Base-by-base conservation (phyloP, 2,329 filamentous ascomycete species). In the Trichoderma gracile region DNA sequence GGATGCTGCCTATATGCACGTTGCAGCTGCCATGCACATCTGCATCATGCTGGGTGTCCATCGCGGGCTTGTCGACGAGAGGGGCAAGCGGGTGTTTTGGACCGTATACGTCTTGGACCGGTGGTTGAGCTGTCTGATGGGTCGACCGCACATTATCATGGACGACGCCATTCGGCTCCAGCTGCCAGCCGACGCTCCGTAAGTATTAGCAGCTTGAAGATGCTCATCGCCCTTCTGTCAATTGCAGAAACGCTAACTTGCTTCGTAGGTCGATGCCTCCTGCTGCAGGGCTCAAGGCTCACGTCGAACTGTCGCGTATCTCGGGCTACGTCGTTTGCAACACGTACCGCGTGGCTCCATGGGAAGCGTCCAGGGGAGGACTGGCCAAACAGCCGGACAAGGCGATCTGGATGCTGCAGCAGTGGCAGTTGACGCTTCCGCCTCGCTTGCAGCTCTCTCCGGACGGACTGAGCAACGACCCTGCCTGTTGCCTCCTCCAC, bases 41-140 rank as follows among this genome's bases (percentile, higher is more conserved):
- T 78, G 78, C 52, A 76, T 82, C 53, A 79, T 80, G 73, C 78
- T 80, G 40, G 82, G 82, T n/a, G 74, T 80, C 1, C 79, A 83
- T 66, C 72, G 77, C 15, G 80, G 79, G 3, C 77, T 74, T 68
- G 72, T 76, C 3, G 76, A 81, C 47, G 81, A 83, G 68, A 70
- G 71, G 23, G 77, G 76, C 1, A 82, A 80, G 67, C 73, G 82
- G 42, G 74, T 80, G 6, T 83, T 84, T 62, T 84, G 82, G 82
- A 84, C 81, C 0, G 73, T 83, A 2, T 84, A 82, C 63, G 76
- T 81, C n/a, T 70, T 84, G 15, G 81, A 84, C 67, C 75, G 81
- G 52, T 83, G 74, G 72, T 67, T 83, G 47, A 79, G 81, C 66
- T 82, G 79, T 63, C 72, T 83, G 5, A 80, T 82, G 75, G 82